These are phyloP conservation scores for Wickerhamomyces subpelliculosus DNA, from an alignment of 805 yeast species.

Conservation along the genomic window DNA sequence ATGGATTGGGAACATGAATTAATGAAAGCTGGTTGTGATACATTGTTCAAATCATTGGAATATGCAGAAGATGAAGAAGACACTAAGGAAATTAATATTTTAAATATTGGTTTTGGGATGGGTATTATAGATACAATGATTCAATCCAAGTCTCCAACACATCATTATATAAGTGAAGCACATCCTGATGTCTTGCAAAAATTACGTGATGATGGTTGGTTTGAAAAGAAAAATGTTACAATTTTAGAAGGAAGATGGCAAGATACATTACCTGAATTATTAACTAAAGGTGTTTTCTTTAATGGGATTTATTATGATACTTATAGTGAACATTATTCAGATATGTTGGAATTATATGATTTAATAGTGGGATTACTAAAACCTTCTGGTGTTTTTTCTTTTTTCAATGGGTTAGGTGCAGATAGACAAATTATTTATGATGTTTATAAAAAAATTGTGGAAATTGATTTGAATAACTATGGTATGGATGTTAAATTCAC, in stretches of 20 bases:
- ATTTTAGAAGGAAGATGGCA: slow-evolving; percentile 92
- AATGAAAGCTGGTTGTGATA: slow-evolving; percentile 75
- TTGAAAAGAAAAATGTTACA: slow-evolving; percentile 60
- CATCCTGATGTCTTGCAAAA: slow-evolving; percentile 83
- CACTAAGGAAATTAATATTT: slow-evolving; percentile 40
- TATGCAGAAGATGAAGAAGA: slow-evolving; percentile 20
- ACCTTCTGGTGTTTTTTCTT: slow-evolving; percentile 80
- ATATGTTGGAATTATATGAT: slow-evolving; percentile 83
- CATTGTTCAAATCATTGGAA: slow-evolving; percentile 44
- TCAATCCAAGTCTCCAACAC: slow-evolving; percentile 46
- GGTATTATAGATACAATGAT: slow-evolving; percentile 87
- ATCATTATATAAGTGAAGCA: slow-evolving; percentile 88
- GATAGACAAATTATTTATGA: slow-evolving; percentile 71
- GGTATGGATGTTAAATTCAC: slow-evolving; percentile 63
- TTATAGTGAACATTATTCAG: slow-evolving; percentile 84
- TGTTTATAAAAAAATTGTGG: slow-evolving; percentile 79
- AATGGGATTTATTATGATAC: slow-evolving; percentile 94
- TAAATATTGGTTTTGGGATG: slow-evolving; percentile 95
- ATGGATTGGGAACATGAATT: slow-evolving; percentile 91
- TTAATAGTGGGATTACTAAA: slow-evolving; percentile 72
- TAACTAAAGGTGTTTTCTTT: slow-evolving; percentile 63
- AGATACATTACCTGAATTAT: slow-evolving; percentile 59
- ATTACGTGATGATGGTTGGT: slow-evolving; percentile 76
- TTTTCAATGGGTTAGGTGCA: slow-evolving; percentile 88
- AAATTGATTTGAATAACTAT: slow-evolving; percentile 69